Conservation (phyloP, 441 rosid species). For the California macrophylla region DNA sequence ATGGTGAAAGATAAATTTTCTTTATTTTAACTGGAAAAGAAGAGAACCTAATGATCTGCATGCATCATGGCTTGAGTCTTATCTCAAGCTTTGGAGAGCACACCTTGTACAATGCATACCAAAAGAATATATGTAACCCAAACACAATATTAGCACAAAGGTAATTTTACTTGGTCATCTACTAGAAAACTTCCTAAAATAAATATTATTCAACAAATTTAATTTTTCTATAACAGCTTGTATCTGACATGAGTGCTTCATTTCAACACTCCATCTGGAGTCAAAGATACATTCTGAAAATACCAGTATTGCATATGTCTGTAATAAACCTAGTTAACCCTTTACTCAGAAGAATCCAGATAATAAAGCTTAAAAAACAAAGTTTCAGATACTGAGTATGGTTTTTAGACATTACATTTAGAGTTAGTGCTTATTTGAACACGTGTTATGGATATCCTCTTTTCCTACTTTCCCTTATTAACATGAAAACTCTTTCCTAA, state of each 20-base stretch:
- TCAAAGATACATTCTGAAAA: neutral
- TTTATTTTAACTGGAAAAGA: neutral
- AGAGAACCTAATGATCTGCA: neutral
- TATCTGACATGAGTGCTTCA: neutral
- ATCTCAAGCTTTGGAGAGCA: neutral
- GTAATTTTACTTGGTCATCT: neutral
- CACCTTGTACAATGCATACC: neutral
- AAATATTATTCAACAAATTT: neutral
- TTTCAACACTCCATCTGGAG: neutral
- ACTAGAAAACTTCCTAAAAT: neutral
- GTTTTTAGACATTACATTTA: neutral
- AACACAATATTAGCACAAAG: neutral
- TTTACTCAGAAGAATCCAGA: neutral
- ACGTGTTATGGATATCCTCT: neutral
- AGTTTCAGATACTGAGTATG: neutral
- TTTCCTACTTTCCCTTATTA: neutral
- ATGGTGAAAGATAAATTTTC: neutral
- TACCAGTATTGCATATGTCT: neutral
- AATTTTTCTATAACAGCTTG: neutral
- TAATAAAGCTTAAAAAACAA: neutral
- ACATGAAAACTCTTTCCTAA: neutral
- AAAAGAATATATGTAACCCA: neutral
- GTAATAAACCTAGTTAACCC: neutral
- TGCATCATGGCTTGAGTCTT: neutral
- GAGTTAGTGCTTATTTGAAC: neutral